Conservation (phyloP, 495 filamentous ascomycete genomes). For the Penicillium malachiteum region DNA sequence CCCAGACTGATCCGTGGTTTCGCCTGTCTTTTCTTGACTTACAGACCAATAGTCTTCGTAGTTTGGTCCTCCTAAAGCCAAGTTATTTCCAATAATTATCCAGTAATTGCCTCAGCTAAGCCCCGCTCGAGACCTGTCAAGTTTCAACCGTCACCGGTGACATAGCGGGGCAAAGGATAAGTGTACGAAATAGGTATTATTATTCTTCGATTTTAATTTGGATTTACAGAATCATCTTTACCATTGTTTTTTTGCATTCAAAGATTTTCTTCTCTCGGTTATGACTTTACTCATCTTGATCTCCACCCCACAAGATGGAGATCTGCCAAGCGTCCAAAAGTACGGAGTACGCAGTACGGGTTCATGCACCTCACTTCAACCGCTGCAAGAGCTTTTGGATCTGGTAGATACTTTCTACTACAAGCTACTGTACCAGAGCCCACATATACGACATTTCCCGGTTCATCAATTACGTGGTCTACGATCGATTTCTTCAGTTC, state of each 20-base stretch:
- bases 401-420: slow-evolving; percentile 7
- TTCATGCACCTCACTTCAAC: slow-evolving; percentile 22
- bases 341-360: slow-evolving; percentile 1
- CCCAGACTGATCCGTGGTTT: background rate
- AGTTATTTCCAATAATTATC: slow-evolving; percentile 23
- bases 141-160: slow-evolving; percentile 17
- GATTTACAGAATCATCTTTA: background rate
- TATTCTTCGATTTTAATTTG: background rate
- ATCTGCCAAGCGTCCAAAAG: slow-evolving; percentile 12
- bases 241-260: background rate
- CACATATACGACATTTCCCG: background rate
- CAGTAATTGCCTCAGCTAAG: slow-evolving; percentile 14
- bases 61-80: slow-evolving; percentile 9
- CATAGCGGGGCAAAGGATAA: slow-evolving; percentile 6
- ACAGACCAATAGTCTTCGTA: slow-evolving; percentile 11
- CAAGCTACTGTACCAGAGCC: slow-evolving; percentile 9
- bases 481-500: slow-evolving; percentile 17
- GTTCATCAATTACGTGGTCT: slow-evolving; percentile 2
- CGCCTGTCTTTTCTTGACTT: background rate
- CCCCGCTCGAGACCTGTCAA: slow-evolving; percentile 26
- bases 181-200: background rate
- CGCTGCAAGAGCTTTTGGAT: slow-evolving; percentile 14
- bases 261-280: background rate
- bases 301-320: slow-evolving; percentile 9
- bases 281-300: background rate